Percentiles rank a stretch among this genome's conserved stretches.
Evolutionary conservation across 768 basidiomycete genomes (phyloP).

Genomic region (Serendipita sp.): DNA sequence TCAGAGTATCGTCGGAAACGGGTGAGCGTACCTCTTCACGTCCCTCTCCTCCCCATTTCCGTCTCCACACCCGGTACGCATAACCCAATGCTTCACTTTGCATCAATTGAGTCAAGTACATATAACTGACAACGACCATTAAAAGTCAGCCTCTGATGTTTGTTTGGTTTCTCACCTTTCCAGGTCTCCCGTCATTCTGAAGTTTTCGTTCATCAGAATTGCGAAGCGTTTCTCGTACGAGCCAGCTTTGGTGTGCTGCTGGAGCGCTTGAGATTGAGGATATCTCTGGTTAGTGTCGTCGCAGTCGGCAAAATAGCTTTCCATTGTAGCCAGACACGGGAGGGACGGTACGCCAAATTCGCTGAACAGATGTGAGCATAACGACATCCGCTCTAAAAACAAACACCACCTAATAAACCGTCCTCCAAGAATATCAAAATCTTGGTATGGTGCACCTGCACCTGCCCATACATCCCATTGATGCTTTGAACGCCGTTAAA

Average conservation of each 20-base stretch:
- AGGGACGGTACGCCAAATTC: constrained; percentile 52
- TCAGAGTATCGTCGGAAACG: neutral
- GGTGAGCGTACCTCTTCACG: constrained; percentile 22
- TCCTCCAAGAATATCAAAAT: constrained; percentile 45
- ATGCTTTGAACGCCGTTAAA: constrained; percentile 11
- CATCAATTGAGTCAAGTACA: constrained; percentile 31
- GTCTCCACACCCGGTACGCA: constrained; percentile 30
- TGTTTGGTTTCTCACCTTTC: constrained; percentile 19
- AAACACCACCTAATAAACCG: constrained; percentile 41
- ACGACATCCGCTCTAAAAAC: neutral
- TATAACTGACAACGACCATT: constrained; percentile 16
- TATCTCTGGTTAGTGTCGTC: constrained; percentile 29
- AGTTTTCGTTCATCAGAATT: constrained; percentile 42
- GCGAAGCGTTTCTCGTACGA: constrained; percentile 41
- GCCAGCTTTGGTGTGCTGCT: constrained; percentile 45
- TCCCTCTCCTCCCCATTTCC: constrained; percentile 29
- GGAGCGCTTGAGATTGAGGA: constrained; percentile 42
- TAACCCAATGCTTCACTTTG: constrained; percentile 28
- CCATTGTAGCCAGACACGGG: constrained; percentile 39
- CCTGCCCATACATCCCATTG: constrained; percentile 49
- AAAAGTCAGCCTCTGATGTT: neutral
- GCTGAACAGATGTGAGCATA: constrained; percentile 17
- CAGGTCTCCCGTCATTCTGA: constrained; percentile 33
- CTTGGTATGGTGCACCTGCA: constrained; percentile 42
- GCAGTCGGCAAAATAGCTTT: constrained; percentile 36